Evolutionary conservation across 2,329 filamentous ascomycete species (phyloP).

Genomic region (Phialocephala sp.): DNA sequence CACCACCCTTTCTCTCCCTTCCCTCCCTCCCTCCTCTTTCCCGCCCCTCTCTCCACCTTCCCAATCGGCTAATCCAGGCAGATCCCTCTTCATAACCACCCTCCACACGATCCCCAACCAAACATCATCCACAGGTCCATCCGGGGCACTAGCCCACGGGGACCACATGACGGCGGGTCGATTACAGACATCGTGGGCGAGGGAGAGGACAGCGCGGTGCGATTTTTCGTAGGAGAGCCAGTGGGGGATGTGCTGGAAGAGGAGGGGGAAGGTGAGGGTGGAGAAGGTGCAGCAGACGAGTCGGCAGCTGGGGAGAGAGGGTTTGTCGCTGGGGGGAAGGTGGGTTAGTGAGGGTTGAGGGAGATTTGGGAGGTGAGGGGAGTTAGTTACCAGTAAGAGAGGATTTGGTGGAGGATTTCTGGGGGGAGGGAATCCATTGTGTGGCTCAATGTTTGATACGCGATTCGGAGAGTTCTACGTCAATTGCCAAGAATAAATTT

Average conservation of each 20-base stretch:
- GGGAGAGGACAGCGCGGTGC: slow-evolving; percentile 19
- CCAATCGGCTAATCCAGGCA: background rate
- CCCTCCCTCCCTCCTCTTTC: background rate
- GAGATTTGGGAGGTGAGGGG: too few relatives aligned
- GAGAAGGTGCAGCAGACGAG: slow-evolving; percentile 30
- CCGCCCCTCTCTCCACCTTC: background rate
- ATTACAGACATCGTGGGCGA: slow-evolving; percentile 23
- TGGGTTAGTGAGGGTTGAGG: too few relatives aligned
- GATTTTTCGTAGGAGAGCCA: slow-evolving; percentile 28
- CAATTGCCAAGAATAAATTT: background rate
- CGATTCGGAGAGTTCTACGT: background rate
- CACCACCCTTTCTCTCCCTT: background rate
- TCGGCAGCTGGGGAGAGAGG: slow-evolving; percentile 26
- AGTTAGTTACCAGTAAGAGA: slow-evolving; percentile 22
- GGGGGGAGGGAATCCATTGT: slow-evolving; percentile 29
- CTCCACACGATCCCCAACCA: slow-evolving; percentile 34
- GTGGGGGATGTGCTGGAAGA: slow-evolving; percentile 30
- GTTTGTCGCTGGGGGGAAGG: background rate
- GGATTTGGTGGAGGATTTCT: slow-evolving; percentile 31
- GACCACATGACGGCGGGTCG: slow-evolving; percentile 34
- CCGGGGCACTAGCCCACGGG: slow-evolving; percentile 27
- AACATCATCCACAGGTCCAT: slow-evolving; percentile 18
- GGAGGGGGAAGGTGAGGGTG: slow-evolving; percentile 26
- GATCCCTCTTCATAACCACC: slow-evolving; percentile 15
- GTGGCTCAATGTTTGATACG: background rate